These are phyloP conservation scores for Pseudomonodictys pantanalensis DNA, from an alignment of 495 filamentous ascomycete genomes.

Conservation along the genomic window DNA sequence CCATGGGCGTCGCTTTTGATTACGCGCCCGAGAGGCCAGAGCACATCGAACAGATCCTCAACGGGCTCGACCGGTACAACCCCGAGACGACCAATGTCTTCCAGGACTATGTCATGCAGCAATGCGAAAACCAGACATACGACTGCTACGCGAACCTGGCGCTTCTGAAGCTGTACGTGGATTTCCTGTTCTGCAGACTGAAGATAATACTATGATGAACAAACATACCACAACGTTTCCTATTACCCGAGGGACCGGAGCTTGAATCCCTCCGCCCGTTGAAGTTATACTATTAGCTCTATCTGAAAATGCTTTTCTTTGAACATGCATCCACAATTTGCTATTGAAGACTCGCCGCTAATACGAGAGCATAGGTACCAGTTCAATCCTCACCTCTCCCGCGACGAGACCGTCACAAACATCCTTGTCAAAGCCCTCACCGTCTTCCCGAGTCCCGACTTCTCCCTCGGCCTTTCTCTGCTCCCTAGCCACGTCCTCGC, in stretches of 20 bases:
- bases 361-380: constrained; percentile 69
- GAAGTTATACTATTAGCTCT: constrained; percentile 58
- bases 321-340: no score
- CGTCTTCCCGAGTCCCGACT: constrained; percentile 94
- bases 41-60: constrained; percentile 85
- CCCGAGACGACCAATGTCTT: constrained; percentile 91
- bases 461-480: constrained; percentile 88
- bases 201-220: constrained; percentile 59
- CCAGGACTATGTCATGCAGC: constrained; percentile 90
- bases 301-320: constrained; percentile 53
- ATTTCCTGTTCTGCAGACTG: constrained; percentile 15
- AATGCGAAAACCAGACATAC: constrained; percentile 91
- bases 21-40: constrained; percentile 68
- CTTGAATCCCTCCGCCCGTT: constrained; percentile 53
- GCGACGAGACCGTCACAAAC: constrained; percentile 95
- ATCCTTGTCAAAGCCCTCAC: constrained; percentile 97
- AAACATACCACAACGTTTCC: constrained; percentile 82
- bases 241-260: constrained; percentile 82
- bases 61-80: constrained; percentile 96
- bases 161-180: constrained; percentile 91
- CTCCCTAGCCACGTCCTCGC: constrained; percentile 74
- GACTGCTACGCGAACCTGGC: constrained; percentile 97
- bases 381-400: constrained; percentile 98
- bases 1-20: constrained; percentile 53
- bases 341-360: no score